These are phyloP conservation scores for Lizonia empirigonia DNA, from an alignment of 2,329 filamentous ascomycete species.

Conservation along the genomic window DNA sequence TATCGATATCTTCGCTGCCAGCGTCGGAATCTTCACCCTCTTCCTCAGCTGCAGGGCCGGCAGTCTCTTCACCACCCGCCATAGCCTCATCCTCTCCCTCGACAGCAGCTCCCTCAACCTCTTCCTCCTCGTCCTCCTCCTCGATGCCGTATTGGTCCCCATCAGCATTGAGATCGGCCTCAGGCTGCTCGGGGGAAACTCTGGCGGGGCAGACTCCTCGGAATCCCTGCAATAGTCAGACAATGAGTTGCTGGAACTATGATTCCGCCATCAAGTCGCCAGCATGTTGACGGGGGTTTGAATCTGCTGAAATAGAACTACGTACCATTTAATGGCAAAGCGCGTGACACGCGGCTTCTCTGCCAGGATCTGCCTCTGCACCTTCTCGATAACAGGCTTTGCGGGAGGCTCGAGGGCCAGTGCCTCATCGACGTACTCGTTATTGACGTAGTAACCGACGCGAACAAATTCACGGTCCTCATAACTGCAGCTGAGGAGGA, in stretches of 20 bases:
- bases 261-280: background rate
- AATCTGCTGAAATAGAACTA: background rate
- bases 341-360: slow-evolving; percentile 97
- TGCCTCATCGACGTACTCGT: slow-evolving; percentile 94
- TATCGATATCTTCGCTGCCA: slow-evolving; percentile 79
- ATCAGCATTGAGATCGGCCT: slow-evolving; percentile 88
- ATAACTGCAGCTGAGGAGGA: slow-evolving; percentile 94
- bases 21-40: slow-evolving; percentile 70
- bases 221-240: slow-evolving; percentile 73
- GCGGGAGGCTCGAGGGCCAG: slow-evolving; percentile 86
- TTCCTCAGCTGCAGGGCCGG: slow-evolving; percentile 62
- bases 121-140: slow-evolving; percentile 68
- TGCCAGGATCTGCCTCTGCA: slow-evolving; percentile 87
- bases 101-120: slow-evolving; percentile 58
- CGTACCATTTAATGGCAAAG: slow-evolving; percentile 98
- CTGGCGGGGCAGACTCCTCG: slow-evolving; percentile 93
- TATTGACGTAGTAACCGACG: slow-evolving; percentile 99
- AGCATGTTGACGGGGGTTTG: background rate
- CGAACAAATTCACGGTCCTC: slow-evolving; percentile 96
- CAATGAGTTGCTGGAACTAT: background rate
- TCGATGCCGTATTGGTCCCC: slow-evolving; percentile 86
- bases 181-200: slow-evolving; percentile 96
- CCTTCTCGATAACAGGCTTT: slow-evolving; percentile 90
- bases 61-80: slow-evolving; percentile 68
- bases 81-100: slow-evolving; percentile 74